phyloP scores from a whole-genome alignment of 1,284 basidiomycete genomes.

The Apiotrichum gamsii region DNA sequence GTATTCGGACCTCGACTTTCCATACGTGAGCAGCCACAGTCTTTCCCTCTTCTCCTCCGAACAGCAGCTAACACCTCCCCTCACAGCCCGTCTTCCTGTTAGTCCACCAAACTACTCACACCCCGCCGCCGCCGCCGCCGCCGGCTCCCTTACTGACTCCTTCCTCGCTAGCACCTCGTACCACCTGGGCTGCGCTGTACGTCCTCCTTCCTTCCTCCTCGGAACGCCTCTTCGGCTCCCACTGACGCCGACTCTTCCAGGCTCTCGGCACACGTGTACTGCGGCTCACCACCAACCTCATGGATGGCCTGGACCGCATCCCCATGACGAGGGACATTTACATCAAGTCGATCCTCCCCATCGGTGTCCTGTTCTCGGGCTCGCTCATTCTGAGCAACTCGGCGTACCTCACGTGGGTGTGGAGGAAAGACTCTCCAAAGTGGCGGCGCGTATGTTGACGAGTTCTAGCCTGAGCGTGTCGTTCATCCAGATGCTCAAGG shows the following conservation, averaged over 20 bases:
- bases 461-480: slow-evolving; percentile 69
- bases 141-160: too few species aligned
- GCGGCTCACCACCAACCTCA: slow-evolving; percentile 72
- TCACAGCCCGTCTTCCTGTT: slow-evolving; percentile 44
- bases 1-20: slow-evolving; percentile 73
- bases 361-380: slow-evolving; percentile 85
- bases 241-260: slow-evolving; percentile 46
- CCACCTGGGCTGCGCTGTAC: slow-evolving; percentile 41
- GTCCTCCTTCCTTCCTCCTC: too few species aligned
- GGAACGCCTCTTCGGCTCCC: background rate
- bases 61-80: slow-evolving; percentile 9
- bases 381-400: slow-evolving; percentile 91
- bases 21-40: slow-evolving; percentile 54
- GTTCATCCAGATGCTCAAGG: slow-evolving; percentile 99
- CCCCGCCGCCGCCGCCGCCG: too few species aligned
- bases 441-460: too few species aligned
- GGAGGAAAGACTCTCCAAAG: too few species aligned
- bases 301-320: slow-evolving; percentile 78
- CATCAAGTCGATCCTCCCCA: slow-evolving; percentile 80
- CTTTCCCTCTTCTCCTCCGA: too few species aligned
- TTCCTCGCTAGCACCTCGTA: slow-evolving; percentile 61
- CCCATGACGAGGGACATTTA: slow-evolving; percentile 77
- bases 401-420: slow-evolving; percentile 63
- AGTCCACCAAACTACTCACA: too few species aligned
- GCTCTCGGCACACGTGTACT: slow-evolving; percentile 84